Base-by-base conservation (phyloP, 495 filamentous ascomycete genomes). In the Friedmanniomyces endolithicus region DNA sequence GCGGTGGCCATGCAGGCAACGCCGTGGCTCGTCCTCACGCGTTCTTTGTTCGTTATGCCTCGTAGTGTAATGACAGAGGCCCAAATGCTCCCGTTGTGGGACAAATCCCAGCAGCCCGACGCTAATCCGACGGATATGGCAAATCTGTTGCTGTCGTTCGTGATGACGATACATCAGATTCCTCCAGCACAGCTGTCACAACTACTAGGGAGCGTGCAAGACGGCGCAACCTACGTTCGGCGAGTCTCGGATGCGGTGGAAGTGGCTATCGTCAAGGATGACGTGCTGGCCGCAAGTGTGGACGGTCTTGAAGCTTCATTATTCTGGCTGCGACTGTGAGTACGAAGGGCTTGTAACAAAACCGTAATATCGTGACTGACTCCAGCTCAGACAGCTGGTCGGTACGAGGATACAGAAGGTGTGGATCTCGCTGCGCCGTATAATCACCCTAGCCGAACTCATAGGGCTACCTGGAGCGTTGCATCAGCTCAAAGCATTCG, bases 261-360 rank as follows among this genome's bases (percentile, higher is more conserved):
- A 34, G n/a, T 27, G 16, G 23, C 25, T 14, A 48, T 56, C 6
- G 34, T 56, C 45, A 27, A 41, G 1, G 25, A 56, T 31, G 53
- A 56, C 22, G 22, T 6, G 2, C 19, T 56, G 6, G 53, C 43
- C 7, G 43, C 24, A 4, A 23, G 45, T 11, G 12, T 56, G 14
- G 45, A 40, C n/a, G 53, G 53, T 11, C 33, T 56, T 22, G 53
- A 56, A 29, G 46, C 29, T 48, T 48, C 33, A 3, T 16, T 49
- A 1, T 20, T 49, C 11, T 56, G 31, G 24, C 17, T 43, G 1
- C 53, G 53, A 16, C 37, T 50, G 53, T 56, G 24, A 40, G 53
- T 50, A n/a, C 3, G n/a, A n/a, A n/a, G n/a, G n/a, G n/a, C 6
- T 11, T 12, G 6, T 41, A 43, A 6, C 20, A 16, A 17, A 39